Conservation (phyloP, 352 stramenopile genomes). For the Globisporangium echinulatum region DNA sequence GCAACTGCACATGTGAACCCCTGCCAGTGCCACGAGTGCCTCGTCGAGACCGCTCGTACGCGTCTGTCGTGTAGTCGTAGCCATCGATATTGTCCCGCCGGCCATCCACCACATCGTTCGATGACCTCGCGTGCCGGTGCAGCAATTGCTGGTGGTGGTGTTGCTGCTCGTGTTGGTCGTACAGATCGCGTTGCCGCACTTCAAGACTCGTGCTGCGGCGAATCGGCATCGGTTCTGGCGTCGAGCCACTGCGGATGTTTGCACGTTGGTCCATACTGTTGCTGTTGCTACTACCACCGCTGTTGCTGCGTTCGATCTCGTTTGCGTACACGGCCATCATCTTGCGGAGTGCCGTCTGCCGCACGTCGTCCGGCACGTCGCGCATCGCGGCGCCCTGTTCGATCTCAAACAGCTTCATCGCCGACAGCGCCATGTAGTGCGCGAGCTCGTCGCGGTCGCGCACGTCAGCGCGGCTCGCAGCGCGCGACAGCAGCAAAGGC, state of each 20-base stretch:
- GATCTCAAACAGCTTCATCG: constrained; percentile 74
- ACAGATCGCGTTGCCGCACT: background rate
- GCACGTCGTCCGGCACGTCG: constrained; percentile 48
- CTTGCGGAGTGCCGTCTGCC: constrained; percentile 49
- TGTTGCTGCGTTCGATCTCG: constrained; percentile 50
- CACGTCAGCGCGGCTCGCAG: constrained; percentile 1
- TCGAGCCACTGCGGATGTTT: background rate
- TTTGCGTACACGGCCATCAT: constrained; percentile 74
- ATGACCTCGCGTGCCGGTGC: background rate
- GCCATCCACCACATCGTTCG: background rate
- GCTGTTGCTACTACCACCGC: background rate
- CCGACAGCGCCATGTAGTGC: constrained; percentile 60
- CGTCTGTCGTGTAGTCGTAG: no score
- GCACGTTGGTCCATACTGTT: constrained; percentile 1
- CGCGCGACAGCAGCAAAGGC: background rate
- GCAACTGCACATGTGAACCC: background rate
- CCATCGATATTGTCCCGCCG: background rate
- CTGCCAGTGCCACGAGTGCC: no score
- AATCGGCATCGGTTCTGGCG: constrained; percentile 1
- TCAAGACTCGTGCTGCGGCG: constrained; percentile 10
- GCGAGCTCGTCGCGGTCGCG: constrained; percentile 31
- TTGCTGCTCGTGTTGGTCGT: background rate
- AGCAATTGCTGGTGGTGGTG: background rate
- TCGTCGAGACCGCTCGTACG: no score
- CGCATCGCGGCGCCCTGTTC: constrained; percentile 33